Percentiles rank a stretch among this genome's conserved stretches.
phyloP scores from a whole-genome alignment of 1,139 yeast species.

The Blastobotrys niveus region DNA sequence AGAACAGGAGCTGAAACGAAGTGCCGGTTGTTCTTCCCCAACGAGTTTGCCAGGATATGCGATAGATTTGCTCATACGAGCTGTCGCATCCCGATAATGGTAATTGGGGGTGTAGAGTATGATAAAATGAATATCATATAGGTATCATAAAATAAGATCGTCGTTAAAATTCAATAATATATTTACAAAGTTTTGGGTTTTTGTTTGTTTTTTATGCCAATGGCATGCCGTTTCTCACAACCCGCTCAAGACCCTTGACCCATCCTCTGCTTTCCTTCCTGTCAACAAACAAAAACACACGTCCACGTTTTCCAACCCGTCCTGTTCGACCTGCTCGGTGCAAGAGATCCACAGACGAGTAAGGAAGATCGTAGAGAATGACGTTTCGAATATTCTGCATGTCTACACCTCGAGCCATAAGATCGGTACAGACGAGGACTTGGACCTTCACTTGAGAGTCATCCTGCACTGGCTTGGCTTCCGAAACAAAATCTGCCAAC shows the following conservation, averaged over 20 bases:
- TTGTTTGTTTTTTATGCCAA: conserved; percentile 12
- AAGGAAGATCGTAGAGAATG: conserved; percentile 78
- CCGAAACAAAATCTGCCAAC: conserved; percentile 56
- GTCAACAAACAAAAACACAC: conserved; percentile 72
- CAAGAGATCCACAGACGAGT: conserved; percentile 74
- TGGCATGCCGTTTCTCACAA: conserved; percentile 27
- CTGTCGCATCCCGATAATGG: background rate
- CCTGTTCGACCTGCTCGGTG: conserved; percentile 96
- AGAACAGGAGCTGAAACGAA: conserved; percentile 14
- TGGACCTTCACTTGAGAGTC: conserved; percentile 33
- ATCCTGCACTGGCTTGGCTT: conserved; percentile 43
- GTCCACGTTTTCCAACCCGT: conserved; percentile 81
- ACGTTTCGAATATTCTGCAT: conserved; percentile 79
- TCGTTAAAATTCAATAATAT: background rate
- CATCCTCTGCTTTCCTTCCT: conserved; percentile 64
- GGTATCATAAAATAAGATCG: background rate
- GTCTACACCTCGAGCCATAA: conserved; percentile 84
- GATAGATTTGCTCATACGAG: background rate
- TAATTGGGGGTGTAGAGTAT: conserved; percentile 1
- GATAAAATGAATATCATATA: too few relatives aligned
- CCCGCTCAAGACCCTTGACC: conserved; percentile 77
- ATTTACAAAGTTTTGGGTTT: conserved; percentile 3
- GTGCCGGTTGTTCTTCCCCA: conserved; percentile 11
- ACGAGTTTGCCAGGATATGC: background rate
- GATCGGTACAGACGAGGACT: conserved; percentile 83